These are phyloP conservation scores for Chaetoscypha palmicola DNA, from an alignment of 2,329 filamentous ascomycete species.

Conservation along the genomic window DNA sequence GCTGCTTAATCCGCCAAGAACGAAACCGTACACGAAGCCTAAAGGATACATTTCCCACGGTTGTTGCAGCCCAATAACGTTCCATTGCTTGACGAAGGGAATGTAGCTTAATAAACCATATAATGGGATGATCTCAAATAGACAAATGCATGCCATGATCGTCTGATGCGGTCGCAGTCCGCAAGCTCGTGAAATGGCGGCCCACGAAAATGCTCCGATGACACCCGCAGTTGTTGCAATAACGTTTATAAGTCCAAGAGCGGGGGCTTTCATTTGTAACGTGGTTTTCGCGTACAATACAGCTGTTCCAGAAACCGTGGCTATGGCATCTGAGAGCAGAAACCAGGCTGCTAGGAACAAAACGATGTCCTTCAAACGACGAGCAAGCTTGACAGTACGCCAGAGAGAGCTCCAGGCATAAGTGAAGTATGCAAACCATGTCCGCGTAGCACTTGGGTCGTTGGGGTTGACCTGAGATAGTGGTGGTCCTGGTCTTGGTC, in stretches of 20 bases:
- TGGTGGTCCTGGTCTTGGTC: slow-evolving; percentile 82
- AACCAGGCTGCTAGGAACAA: slow-evolving; percentile 89
- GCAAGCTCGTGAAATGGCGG: slow-evolving; percentile 64
- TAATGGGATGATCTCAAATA: slow-evolving; percentile 88
- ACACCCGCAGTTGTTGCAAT: slow-evolving; percentile 82
- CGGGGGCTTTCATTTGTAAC: slow-evolving; percentile 81
- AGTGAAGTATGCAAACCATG: slow-evolving; percentile 64
- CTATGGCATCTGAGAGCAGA: slow-evolving; percentile 85
- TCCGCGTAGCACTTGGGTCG: slow-evolving; percentile 32
- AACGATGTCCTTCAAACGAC: slow-evolving; percentile 63
- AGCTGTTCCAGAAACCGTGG: slow-evolving; percentile 88
- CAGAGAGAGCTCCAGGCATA: slow-evolving; percentile 86
- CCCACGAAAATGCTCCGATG: slow-evolving; percentile 84
- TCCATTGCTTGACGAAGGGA: slow-evolving; percentile 66
- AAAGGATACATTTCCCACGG: slow-evolving; percentile 96
- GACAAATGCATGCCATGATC: slow-evolving; percentile 79
- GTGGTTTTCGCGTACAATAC: slow-evolving; percentile 94
- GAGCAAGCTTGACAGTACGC: slow-evolving; percentile 69
- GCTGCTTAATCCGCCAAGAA: slow-evolving; percentile 83
- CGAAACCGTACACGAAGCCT: slow-evolving; percentile 83
- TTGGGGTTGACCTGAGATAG: slow-evolving; percentile 37
- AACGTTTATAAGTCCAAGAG: slow-evolving; percentile 86
- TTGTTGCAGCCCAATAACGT: slow-evolving; percentile 76
- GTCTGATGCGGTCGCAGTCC: slow-evolving; percentile 74
- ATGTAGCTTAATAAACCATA: slow-evolving; percentile 88